These are phyloP conservation scores for Aspergillus neoniger DNA, from an alignment of 2,329 filamentous ascomycete genomes.

Conservation along the genomic window DNA sequence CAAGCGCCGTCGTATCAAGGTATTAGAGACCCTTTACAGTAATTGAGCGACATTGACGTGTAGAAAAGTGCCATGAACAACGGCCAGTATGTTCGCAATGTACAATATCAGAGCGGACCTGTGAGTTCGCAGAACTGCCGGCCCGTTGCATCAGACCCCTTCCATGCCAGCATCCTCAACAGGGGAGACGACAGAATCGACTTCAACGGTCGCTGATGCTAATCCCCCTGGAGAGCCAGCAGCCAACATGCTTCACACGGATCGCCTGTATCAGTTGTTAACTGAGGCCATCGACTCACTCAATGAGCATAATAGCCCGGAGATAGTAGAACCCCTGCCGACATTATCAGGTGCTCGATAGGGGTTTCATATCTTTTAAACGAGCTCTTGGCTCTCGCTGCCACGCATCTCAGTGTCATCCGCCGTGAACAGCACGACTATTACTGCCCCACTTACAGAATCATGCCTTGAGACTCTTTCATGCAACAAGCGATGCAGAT, in stretches of 20 bases:
- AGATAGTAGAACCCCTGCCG: neutral
- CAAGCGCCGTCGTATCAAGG: conserved; percentile 42
- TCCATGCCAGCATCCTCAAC: neutral
- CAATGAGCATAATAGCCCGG: neutral
- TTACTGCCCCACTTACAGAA: conserved; percentile 38
- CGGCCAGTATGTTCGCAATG: conserved; percentile 35
- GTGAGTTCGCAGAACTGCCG: conserved; percentile 10
- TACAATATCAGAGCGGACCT: conserved; percentile 17
- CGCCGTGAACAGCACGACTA: conserved; percentile 39
- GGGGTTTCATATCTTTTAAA: conserved; percentile 49
- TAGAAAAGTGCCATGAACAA: conserved; percentile 33
- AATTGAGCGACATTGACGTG: too few species aligned
- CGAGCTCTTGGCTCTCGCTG: conserved; percentile 49
- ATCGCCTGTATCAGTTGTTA: conserved; percentile 29
- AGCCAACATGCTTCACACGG: conserved; percentile 31
- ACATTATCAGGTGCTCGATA: neutral
- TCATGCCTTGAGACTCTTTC: conserved; percentile 20
- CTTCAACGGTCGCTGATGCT: neutral
- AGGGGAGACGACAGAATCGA: too few species aligned
- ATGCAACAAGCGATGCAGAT: neutral
- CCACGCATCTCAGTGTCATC: conserved; percentile 44
- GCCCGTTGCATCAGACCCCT: neutral
- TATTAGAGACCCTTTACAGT: conserved; percentile 10
- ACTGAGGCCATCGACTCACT: conserved; percentile 11
- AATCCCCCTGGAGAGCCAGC: conserved; percentile 2